These are phyloP conservation scores for Saturnispora besseyi DNA, from an alignment of 805 yeast genomes.

Conservation along the genomic window DNA sequence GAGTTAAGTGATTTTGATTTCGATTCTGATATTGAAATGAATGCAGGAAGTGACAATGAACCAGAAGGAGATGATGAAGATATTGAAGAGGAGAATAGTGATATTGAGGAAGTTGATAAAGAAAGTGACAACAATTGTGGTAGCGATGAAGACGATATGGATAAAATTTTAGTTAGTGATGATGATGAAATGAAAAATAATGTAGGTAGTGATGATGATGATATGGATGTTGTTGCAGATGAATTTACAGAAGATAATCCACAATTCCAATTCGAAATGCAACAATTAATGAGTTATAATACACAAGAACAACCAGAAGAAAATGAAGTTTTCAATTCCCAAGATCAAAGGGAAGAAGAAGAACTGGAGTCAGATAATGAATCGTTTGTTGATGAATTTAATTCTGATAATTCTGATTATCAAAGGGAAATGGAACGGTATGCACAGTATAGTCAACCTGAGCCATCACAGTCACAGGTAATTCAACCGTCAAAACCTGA, in stretches of 20 bases:
- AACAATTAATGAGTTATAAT: conserved; percentile 1
- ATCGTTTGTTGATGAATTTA: conserved; percentile 2
- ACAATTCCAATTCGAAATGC: conserved; percentile 1
- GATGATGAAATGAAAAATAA: background rate
- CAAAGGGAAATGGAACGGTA: conserved; percentile 6
- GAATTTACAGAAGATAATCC: conserved; percentile 6
- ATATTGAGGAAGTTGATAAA: conserved; percentile 4
- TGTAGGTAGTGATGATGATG: conserved; percentile 4
- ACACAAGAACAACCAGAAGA: conserved; percentile 6
- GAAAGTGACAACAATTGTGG: background rate
- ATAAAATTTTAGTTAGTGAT: background rate
- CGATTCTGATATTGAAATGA: conserved; percentile 4
- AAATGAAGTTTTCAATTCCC: background rate
- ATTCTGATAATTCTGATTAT: conserved; percentile 8
- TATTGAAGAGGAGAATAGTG: background rate
- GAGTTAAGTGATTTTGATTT: background rate
- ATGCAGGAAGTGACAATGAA: conserved; percentile 5
- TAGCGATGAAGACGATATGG: background rate
- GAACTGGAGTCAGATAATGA: background rate
- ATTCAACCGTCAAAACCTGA: background rate
- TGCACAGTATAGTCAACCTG: background rate
- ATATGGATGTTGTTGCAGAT: background rate
- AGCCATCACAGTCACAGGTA: background rate
- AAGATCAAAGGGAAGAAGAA: background rate
- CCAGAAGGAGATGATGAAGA: background rate